Base-by-base conservation (phyloP, 1,284 basidiomycete species). In the Schizopora paradoxa region DNA sequence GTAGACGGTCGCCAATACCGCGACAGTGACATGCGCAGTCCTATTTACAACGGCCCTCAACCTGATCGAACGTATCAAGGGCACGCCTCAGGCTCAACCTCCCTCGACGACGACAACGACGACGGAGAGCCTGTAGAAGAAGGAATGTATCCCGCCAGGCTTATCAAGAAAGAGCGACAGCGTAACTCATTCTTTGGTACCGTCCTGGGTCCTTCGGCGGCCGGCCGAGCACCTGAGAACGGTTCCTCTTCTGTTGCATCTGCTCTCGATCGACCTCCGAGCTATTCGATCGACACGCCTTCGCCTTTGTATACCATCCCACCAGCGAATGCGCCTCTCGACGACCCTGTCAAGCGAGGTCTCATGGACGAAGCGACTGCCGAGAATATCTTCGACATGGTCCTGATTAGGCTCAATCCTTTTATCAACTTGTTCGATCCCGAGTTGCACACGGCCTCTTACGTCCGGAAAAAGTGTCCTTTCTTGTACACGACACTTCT, bases 401-500 rank as follows among this genome's bases (percentile, higher is more conserved):
- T 90, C 58, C 88, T 85, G 64, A 61, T 86, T 46, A 82, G 85
- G 44, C 73, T 91, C 42, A 91, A 91, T 60, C 83, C 85, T 10
- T 91, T 89, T 63, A 78, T 91, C 66, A 88, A 87, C 61, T 70
- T 91, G 26, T 88, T 91, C 58, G 88, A 91, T 64, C 82, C 85
- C 26, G 69, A 77, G 27, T 66, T 91, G 27, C 87, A 91, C 61
- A 79, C 86, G 0, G 73, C 81, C 41, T 54, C 68, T 29, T 89
- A 89, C 58, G 79, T 91, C 54, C 85, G 89, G 54, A 70, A 71
- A 18, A 77, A 76, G 50, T 86, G 79, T 41, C 82, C 85, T 0
- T 82, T 91, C 57, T 70, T 92, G 43, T 91, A 90, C 63, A 86
- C 88, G 5, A 78, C 82, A 26, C 73, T 92, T 47, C 70, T 91